Conservation (phyloP, 192 early-diverging fungal species). For the Piromyces sp. region DNA sequence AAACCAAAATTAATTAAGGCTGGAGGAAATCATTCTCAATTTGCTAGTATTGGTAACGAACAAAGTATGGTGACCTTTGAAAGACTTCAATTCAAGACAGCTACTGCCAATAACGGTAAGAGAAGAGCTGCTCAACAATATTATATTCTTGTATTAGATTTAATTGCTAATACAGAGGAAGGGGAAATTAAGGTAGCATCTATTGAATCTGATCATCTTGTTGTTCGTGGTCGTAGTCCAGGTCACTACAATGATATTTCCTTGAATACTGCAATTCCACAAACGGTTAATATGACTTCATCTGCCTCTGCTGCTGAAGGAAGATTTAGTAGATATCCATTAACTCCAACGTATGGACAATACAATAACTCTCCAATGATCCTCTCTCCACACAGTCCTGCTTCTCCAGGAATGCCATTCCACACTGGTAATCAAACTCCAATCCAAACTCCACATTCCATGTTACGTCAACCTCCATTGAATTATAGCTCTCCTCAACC, state of each 20-base stretch:
- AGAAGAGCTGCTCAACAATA: conserved; percentile 88
- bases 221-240: conserved; percentile 83
- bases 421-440: not conserved
- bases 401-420: not conserved
- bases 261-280: not conserved
- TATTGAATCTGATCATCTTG: conserved; percentile 58
- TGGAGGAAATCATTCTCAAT: not conserved
- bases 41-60: not conserved
- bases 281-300: not conserved
- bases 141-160: conserved; percentile 63
- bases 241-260: conserved; percentile 73
- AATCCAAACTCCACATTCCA: not conserved
- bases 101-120: conserved; percentile 90
- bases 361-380: not conserved
- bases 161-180: conserved; percentile 52
- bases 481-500: not conserved
- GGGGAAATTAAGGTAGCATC: conserved; percentile 42
- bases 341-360: not conserved
- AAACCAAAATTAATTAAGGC: not conserved
- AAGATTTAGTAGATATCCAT: not conserved
- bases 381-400: not conserved
- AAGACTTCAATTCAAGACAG: conserved; percentile 89
- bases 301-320: not conserved
- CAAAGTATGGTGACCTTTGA: conserved; percentile 54
- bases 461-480: not conserved